Evolutionary conservation across 129 eudicot species (phyloP).

Genomic region (Silybum marianum): DNA sequence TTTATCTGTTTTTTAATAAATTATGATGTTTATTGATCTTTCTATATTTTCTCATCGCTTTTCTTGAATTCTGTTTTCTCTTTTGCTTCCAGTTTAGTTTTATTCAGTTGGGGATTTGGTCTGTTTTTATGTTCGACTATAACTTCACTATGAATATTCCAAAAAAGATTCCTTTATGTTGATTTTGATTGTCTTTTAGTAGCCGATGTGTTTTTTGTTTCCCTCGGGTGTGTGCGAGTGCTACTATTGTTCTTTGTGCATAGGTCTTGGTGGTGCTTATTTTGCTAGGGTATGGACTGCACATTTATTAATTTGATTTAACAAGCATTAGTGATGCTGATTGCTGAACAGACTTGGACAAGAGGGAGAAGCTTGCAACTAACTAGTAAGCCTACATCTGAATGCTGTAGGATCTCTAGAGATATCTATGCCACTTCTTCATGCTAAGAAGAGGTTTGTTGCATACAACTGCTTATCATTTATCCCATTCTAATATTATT

Average conservation of each 20-base stretch:
- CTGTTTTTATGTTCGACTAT: neutral
- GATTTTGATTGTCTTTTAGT: neutral
- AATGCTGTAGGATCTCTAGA: constrained; percentile 1
- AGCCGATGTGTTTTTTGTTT: neutral
- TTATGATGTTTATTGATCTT: too few relatives aligned
- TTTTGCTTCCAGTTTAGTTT: neutral
- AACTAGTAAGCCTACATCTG: neutral
- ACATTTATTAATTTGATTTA: neutral
- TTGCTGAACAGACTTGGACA: neutral
- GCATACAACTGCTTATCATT: neutral
- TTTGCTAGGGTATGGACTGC: neutral
- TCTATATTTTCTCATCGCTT: neutral
- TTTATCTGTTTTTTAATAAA: too few relatives aligned
- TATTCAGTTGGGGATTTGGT: neutral
- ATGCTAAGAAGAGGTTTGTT: neutral
- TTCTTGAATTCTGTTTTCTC: neutral
- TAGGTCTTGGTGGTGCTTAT: neutral
- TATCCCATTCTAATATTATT: neutral
- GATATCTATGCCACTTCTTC: neutral
- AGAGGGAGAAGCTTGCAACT: neutral
- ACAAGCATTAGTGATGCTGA: neutral
- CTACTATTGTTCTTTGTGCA: neutral
- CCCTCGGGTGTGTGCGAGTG: neutral
- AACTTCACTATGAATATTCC: neutral
- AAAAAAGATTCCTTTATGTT: neutral